phyloP scores from a whole-genome alignment of 1,139 yeast genomes.

The Debaryomyces fabryi region DNA sequence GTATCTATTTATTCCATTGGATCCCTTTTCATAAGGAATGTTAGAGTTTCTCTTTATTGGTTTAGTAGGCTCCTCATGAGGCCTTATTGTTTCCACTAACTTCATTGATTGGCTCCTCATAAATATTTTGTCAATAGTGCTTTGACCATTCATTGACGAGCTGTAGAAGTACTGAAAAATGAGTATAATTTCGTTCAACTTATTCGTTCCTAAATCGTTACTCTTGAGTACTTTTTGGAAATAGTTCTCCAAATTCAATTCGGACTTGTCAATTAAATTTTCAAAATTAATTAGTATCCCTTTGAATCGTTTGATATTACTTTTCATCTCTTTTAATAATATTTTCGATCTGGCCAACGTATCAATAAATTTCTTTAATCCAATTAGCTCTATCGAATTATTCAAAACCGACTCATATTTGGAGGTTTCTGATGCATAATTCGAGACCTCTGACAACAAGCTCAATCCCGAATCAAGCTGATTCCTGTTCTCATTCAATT shows the following conservation, averaged over 20 bases:
- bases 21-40: constrained; percentile 61
- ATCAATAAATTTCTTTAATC: constrained; percentile 41
- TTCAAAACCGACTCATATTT: constrained; percentile 49
- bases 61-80: constrained; percentile 34
- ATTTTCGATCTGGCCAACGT: constrained; percentile 37
- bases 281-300: constrained; percentile 54
- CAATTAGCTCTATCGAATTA: constrained; percentile 42
- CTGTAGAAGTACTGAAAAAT: constrained; percentile 50
- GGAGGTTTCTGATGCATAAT: constrained; percentile 62
- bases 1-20: constrained; percentile 60
- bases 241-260: constrained; percentile 41
- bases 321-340: constrained; percentile 40
- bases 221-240: constrained; percentile 25
- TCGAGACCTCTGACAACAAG: constrained; percentile 65
- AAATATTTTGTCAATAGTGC: constrained; percentile 41
- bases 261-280: constrained; percentile 48
- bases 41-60: constrained; percentile 38
- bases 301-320: constrained; percentile 45
- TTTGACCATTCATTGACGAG: constrained; percentile 21
- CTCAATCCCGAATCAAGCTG: constrained; percentile 64
- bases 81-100: constrained; percentile 45
- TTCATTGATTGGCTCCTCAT: constrained; percentile 49
- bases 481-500: constrained; percentile 54
- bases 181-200: constrained; percentile 25
- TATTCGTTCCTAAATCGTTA: constrained; percentile 12